Evolutionary conservation across 1,284 basidiomycete species (phyloP).

Genomic region (Porogramme epimiltina): DNA sequence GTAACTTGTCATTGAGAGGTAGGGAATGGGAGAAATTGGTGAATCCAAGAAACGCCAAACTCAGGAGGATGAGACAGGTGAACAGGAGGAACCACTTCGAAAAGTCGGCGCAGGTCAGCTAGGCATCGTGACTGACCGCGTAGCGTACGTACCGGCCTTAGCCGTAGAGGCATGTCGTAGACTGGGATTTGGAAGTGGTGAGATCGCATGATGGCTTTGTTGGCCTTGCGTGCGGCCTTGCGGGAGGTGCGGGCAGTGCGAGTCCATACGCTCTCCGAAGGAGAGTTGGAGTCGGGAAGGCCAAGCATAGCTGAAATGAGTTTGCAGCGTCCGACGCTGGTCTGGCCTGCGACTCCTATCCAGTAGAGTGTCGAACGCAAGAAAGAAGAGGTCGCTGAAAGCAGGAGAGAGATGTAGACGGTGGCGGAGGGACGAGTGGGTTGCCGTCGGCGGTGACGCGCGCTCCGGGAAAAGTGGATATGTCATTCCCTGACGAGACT

Average conservation of each 20-base stretch:
- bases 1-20: constrained; percentile 80
- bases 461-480: constrained; percentile 1
- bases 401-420: no score
- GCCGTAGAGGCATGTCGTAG: constrained; percentile 69
- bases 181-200: constrained; percentile 57
- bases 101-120: constrained; percentile 2
- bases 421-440: no score
- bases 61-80: constrained; percentile 63
- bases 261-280: constrained; percentile 27
- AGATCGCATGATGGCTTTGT: constrained; percentile 59
- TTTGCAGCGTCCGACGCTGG: neutral
- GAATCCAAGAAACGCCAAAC: constrained; percentile 73
- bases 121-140: no score
- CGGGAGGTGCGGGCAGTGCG: constrained; percentile 27
- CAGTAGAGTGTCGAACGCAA: no score
- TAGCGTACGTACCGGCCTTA: constrained; percentile 61
- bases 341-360: no score
- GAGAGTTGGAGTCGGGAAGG: constrained; percentile 13
- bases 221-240: constrained; percentile 36
- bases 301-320: constrained; percentile 16
- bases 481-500: no score
- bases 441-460: neutral
- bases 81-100: constrained; percentile 74
- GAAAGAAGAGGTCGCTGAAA: no score
- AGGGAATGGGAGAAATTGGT: constrained; percentile 66